phyloP scores from a whole-genome alignment of 2,329 filamentous ascomycete species.

The Fusarium stilboides region DNA sequence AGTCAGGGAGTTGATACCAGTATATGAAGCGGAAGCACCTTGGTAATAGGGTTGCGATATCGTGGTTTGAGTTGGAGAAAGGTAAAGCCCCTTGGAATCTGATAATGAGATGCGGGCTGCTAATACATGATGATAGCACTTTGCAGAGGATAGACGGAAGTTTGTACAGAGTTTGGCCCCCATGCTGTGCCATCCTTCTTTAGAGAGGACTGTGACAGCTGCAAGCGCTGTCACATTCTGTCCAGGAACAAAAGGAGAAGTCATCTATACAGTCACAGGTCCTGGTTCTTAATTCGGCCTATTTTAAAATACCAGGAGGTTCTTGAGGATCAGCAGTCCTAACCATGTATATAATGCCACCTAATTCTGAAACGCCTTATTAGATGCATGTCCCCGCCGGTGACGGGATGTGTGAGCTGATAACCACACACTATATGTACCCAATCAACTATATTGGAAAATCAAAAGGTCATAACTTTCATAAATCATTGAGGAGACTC shows the following conservation, averaged over 20 bases:
- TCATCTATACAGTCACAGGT: constrained; percentile 7
- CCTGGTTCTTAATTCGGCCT: constrained; percentile 8
- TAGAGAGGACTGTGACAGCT: background rate
- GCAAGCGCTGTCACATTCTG: background rate
- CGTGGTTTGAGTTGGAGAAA: constrained; percentile 1
- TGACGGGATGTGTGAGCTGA: constrained; percentile 32
- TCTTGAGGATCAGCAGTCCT: constrained; percentile 34
- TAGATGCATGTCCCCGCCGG: constrained; percentile 45
- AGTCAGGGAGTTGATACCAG: constrained; percentile 19
- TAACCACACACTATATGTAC: constrained; percentile 28
- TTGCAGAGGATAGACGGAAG: background rate
- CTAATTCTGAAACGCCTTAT: constrained; percentile 51
- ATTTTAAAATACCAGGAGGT: constrained; percentile 24
- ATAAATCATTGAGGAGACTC: constrained; percentile 49
- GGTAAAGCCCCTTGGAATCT: constrained; percentile 6
- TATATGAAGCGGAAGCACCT: background rate
- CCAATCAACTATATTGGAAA: constrained; percentile 25
- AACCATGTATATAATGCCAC: constrained; percentile 36
- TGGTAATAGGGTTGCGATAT: background rate
- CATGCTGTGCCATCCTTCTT: background rate
- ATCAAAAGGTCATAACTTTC: constrained; percentile 31
- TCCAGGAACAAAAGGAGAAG: constrained; percentile 1
- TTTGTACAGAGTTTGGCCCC: background rate
- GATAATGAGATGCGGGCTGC: constrained; percentile 1
- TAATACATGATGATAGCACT: constrained; percentile 2